Evolutionary conservation across 306 rosid genomes (phyloP), one percentile per base, ranked within the genome.

Genomic region (Albizia julibrissin): DNA sequence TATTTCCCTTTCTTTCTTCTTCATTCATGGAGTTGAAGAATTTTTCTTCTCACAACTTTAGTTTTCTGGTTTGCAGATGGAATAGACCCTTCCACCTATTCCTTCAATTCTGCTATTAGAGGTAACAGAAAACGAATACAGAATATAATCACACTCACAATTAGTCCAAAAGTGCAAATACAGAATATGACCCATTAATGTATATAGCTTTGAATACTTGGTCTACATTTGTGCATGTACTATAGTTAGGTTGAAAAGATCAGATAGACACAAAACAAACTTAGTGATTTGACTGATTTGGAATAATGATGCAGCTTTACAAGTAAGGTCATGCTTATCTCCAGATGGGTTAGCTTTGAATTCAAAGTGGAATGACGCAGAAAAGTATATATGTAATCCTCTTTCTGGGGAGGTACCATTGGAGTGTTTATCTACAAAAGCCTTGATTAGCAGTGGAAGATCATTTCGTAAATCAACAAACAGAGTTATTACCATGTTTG

Each of bases 301-400:
- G 21, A 64, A 6, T 27, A 64, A 64, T 71, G 31, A 10, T 87
- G 89, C 88, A 95, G 99, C 96, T 79, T 89, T 95, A 86, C 98
- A 95, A 82, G 91, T 89, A 73, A 93, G 94, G 74, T 84, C 97
- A 39, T 82, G 84, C 29, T 87, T 75, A 74, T 93, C 98, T 1
- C 97, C 98, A 71, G 98, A 95, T 49, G 97, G 98, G 85, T 91
- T 93, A 89, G 93, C 96, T 59, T 84, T 95, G 81, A 92, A 95
- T 84, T 92, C 99, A 6, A 95, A 95, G 84, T 95, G 99, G 99
- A 92, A 90, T 71, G 99, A 95, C 76, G 99, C 99, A 75, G 99
- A 95, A 83, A 95, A 88, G 47, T 95, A 93, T 68, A 95, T 95
- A 78, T 87, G 98, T 90, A 95, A 95, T 43, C 99, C 99, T 56